Conservation (phyloP, 306 rosid species). For the Chamaecrista fasciculata region DNA sequence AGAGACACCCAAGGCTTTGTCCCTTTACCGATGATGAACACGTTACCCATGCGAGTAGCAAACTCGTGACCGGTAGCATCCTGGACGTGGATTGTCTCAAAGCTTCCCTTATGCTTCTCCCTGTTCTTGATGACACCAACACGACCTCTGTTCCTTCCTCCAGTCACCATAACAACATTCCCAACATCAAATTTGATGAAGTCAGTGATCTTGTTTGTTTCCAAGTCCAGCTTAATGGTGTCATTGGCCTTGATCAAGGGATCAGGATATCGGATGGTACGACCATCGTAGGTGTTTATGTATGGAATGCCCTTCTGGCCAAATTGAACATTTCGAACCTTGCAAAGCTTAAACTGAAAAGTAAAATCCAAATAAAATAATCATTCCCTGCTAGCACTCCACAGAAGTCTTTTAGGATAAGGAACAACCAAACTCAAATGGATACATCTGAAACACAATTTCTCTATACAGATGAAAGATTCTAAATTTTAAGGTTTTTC, state of each 20-base stretch:
- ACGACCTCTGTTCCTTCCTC: constrained; percentile 59
- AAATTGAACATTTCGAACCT: constrained; percentile 63
- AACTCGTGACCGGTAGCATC: constrained; percentile 60
- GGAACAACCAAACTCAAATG: background rate
- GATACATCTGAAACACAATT: background rate
- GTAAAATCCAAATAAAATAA: background rate
- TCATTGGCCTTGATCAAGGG: constrained; percentile 61
- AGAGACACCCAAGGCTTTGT: constrained; percentile 49
- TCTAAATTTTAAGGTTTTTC: no score
- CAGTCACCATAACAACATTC: constrained; percentile 63
- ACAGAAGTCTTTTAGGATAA: background rate
- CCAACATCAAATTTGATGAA: constrained; percentile 59
- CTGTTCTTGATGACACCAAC: constrained; percentile 64
- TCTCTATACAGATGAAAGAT: background rate
- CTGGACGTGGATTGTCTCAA: constrained; percentile 58
- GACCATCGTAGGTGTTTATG: constrained; percentile 58
- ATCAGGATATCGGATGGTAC: constrained; percentile 66
- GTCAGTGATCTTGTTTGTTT: constrained; percentile 43
- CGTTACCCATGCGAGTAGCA: constrained; percentile 53
- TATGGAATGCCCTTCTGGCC: constrained; percentile 65
- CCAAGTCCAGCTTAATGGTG: constrained; percentile 60
- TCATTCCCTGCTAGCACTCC: background rate
- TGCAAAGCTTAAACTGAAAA: constrained; percentile 56
- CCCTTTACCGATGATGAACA: constrained; percentile 57
- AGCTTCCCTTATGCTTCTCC: constrained; percentile 65